Conservation (phyloP, 2,329 filamentous ascomycete species). For the Massarina eburnea region DNA sequence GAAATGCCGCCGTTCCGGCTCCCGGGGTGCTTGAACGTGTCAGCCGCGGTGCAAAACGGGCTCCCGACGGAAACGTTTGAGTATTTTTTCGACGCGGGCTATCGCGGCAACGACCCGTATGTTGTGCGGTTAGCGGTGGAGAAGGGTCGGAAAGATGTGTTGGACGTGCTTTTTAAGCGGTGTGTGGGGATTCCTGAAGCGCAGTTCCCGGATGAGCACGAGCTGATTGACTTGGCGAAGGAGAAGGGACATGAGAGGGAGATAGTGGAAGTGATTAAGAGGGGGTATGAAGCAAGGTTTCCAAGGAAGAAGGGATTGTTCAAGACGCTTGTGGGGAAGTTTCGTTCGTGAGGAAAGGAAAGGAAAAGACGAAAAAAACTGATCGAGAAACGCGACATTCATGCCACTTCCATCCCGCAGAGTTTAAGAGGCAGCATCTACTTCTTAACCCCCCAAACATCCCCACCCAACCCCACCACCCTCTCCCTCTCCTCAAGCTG, state of each 20-base stretch:
- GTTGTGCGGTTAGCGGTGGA: slow-evolving; percentile 4
- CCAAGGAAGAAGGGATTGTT: neutral
- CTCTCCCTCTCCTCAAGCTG: slow-evolving; percentile 60
- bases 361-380: too few relatives aligned
- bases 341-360: neutral
- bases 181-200: slow-evolving; percentile 2
- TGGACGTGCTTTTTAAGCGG: slow-evolving; percentile 7
- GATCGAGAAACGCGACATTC: too few relatives aligned
- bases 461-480: slow-evolving; percentile 33
- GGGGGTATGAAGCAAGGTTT: neutral
- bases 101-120: slow-evolving; percentile 5
- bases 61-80: slow-evolving; percentile 8
- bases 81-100: slow-evolving; percentile 10
- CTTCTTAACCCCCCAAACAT: slow-evolving; percentile 37
- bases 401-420: too few relatives aligned
- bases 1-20: slow-evolving; percentile 5
- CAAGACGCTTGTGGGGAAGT: neutral
- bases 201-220: slow-evolving; percentile 2
- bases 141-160: slow-evolving; percentile 5
- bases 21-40: slow-evolving; percentile 5
- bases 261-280: neutral
- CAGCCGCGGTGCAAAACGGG: slow-evolving; percentile 3
- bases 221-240: slow-evolving; percentile 4
- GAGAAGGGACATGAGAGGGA: neutral
- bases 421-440: too few relatives aligned